Percentiles rank a stretch among this genome's conserved stretches.
These are phyloP conservation scores for Letharia lupina DNA, from an alignment of 495 filamentous ascomycete genomes.

Conservation along the genomic window DNA sequence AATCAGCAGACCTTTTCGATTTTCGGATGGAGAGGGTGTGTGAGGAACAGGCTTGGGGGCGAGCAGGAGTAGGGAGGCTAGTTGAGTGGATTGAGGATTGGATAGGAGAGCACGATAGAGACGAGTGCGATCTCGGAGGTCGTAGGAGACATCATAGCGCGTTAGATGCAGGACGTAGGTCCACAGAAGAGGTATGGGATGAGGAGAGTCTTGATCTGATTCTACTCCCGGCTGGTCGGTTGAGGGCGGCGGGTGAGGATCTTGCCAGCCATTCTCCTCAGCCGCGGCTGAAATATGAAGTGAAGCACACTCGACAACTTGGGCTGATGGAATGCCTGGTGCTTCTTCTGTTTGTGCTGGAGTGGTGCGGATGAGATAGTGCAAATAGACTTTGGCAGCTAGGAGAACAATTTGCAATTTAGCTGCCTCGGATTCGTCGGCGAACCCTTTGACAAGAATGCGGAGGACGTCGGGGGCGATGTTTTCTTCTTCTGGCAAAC, in stretches of 20 bases:
- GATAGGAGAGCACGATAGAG: constrained; percentile 78
- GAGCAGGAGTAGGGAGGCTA: constrained; percentile 81
- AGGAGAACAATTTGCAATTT: constrained; percentile 88
- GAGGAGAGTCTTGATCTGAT: constrained; percentile 32
- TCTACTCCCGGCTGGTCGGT: constrained; percentile 29
- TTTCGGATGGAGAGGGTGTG: constrained; percentile 73
- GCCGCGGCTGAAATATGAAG: constrained; percentile 7
- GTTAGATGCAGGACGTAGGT: constrained; percentile 74
- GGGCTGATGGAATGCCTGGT: background rate
- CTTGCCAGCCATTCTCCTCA: constrained; percentile 18
- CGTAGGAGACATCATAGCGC: constrained; percentile 89
- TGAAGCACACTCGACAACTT: background rate
- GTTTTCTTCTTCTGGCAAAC: constrained; percentile 66
- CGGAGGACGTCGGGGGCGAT: constrained; percentile 89
- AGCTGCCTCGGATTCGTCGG: constrained; percentile 71
- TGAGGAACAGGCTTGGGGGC: constrained; percentile 92
- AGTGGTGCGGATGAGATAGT: constrained; percentile 59
- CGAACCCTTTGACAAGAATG: constrained; percentile 77
- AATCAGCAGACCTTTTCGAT: constrained; percentile 62
- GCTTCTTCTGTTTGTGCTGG: constrained; percentile 2
- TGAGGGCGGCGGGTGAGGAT: constrained; percentile 24
- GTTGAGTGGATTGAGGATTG: constrained; percentile 63
- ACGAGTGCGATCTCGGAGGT: constrained; percentile 81
- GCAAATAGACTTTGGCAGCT: constrained; percentile 89
- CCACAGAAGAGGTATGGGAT: constrained; percentile 70